Evolutionary conservation across 345 rosid species (phyloP), one percentile per base, ranked within the genome.

Genomic region (Eucalyptus tenuipes): DNA sequence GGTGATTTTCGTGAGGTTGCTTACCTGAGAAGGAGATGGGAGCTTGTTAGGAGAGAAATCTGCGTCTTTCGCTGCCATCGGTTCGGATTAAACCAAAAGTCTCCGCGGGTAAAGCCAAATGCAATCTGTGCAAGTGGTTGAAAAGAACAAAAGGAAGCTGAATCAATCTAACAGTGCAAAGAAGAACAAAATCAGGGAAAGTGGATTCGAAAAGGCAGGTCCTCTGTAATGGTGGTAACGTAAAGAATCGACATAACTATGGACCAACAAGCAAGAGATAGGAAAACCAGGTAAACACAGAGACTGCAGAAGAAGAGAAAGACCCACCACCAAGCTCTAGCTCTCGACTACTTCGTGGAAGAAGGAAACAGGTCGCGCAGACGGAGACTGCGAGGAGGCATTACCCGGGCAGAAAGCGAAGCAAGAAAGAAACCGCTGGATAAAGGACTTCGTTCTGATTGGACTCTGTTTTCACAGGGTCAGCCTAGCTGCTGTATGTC

Each of bases 21-120:
- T 37, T 71, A 94, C 97, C 96, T 94, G 94, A 49, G 93, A 91
- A 88, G 90, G 90, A 87, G 95, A 93, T 49, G 97, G 95, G 49
- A 88, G 49, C 85, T 90, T 91, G 86, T 92, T 93, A 31, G 96
- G 91, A 82, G 89, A 90, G 47, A 93, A 93, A 88, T 93, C 95
- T 20, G 90, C 85, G 85, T 92, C 94, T 91, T 94, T 92, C 44
- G 92, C 94, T 10, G 88, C 94, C 99, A 97, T 95, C 86, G 49
- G 48, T 33, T n/a, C 40, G 88, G 88, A 31, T 68, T 31, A 68
- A 68, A 68, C 20, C 80, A 68, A 33, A 68, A 68, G 80, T 16
- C 24, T 17, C 24, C 80, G 42, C 42, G 42, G 10, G 45, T 22
- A 71, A 37, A 71, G 82, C 82, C 42, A 37, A 71, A 71, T 71